Conservation (phyloP, 805 yeast genomes). For the Candida cerambycidarum region DNA sequence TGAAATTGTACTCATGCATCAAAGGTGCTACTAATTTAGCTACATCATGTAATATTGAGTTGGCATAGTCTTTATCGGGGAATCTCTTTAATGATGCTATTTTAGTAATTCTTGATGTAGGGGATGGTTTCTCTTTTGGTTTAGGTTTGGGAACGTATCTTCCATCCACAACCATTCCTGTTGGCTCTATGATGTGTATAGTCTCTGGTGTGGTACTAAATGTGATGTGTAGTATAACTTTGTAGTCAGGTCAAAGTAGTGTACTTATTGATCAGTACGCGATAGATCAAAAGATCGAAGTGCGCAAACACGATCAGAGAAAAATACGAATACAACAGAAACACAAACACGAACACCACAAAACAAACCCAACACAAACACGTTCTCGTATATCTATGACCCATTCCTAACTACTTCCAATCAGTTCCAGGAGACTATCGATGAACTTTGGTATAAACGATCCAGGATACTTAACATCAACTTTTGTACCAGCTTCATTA, state of each 20-base stretch:
- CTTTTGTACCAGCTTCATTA: slow-evolving; percentile 60
- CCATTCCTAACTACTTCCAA: slow-evolving; percentile 11
- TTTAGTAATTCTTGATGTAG: slow-evolving; percentile 33
- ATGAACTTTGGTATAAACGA: slow-evolving; percentile 48
- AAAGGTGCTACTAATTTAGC: slow-evolving; percentile 75
- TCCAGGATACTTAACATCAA: slow-evolving; percentile 51
- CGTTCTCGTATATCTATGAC: background rate
- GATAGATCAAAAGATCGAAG: too few relatives aligned
- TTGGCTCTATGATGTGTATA: too few relatives aligned
- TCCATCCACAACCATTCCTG: slow-evolving; percentile 12
- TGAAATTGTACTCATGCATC: slow-evolving; percentile 64
- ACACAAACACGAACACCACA: too few relatives aligned
- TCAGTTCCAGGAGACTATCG: slow-evolving; percentile 28
- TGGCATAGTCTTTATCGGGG: slow-evolving; percentile 38
- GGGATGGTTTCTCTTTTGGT: slow-evolving; percentile 28
- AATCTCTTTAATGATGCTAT: slow-evolving; percentile 39
- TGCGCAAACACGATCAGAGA: too few relatives aligned
- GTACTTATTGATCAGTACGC: too few relatives aligned
- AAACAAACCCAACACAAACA: too few relatives aligned
- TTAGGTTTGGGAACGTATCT: slow-evolving; percentile 5
- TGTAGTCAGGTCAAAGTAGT: too few relatives aligned
- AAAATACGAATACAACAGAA: too few relatives aligned
- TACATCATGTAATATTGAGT: slow-evolving; percentile 60
- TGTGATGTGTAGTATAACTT: too few relatives aligned
- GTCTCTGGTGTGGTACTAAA: too few relatives aligned